These are phyloP conservation scores for Pseudogymnoascus sp. DNA, from an alignment of 2,329 filamentous ascomycete genomes.

Conservation along the genomic window DNA sequence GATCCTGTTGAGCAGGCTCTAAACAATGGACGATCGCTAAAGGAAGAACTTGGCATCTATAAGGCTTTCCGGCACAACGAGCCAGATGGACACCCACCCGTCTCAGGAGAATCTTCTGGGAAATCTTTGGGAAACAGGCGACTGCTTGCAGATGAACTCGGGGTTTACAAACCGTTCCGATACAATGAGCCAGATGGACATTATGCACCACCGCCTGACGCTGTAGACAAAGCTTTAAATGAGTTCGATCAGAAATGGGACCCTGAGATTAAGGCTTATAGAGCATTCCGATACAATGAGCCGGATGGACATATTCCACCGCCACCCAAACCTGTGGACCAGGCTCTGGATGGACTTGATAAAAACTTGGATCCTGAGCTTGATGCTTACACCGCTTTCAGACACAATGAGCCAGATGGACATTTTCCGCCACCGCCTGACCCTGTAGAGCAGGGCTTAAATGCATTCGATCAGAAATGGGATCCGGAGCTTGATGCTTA, in stretches of 20 bases:
- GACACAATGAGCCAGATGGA: slow-evolving; percentile 33
- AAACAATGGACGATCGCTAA: slow-evolving; percentile 14
- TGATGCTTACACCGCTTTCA: slow-evolving; percentile 27
- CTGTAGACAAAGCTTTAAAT: slow-evolving; percentile 21
- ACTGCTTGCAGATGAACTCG: not conserved
- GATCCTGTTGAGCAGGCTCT: slow-evolving; percentile 29
- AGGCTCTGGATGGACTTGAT: not conserved
- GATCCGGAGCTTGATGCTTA: slow-evolving; percentile 19
- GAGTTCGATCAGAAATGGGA: slow-evolving; percentile 7
- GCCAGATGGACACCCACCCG: slow-evolving; percentile 30
- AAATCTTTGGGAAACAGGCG: slow-evolving; percentile 25
- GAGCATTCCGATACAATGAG: slow-evolving; percentile 28
- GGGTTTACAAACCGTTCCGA: slow-evolving; percentile 31
- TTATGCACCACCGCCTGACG: slow-evolving; percentile 18
- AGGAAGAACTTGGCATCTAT: slow-evolving; percentile 25
- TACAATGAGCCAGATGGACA: slow-evolving; percentile 35
- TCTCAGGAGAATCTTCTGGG: slow-evolving; percentile 26
- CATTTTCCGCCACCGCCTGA: slow-evolving; percentile 21
- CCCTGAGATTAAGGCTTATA: slow-evolving; percentile 21
- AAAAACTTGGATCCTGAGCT: slow-evolving; percentile 3
- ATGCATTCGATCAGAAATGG: not conserved
- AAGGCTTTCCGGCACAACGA: slow-evolving; percentile 29
- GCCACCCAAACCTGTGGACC: slow-evolving; percentile 26
- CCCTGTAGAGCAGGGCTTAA: slow-evolving; percentile 23
- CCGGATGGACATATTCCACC: slow-evolving; percentile 30